Evolutionary conservation across 345 rosid genomes (phyloP).

Genomic region (Eucalyptus rudis): DNA sequence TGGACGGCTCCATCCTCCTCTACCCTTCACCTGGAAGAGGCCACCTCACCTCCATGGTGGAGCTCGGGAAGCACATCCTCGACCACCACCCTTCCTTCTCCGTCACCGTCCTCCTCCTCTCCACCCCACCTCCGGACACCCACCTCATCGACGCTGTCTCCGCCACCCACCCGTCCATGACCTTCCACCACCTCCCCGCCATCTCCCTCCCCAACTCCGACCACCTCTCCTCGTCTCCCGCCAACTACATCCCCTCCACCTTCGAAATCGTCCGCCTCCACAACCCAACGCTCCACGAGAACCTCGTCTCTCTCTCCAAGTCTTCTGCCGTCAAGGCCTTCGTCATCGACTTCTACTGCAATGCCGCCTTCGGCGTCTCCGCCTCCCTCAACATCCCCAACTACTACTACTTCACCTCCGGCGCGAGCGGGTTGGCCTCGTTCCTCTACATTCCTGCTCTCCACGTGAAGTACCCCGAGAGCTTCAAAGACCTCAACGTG

Average conservation of each 20-base stretch:
- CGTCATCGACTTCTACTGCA: constrained; percentile 38
- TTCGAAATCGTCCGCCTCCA: constrained; percentile 14
- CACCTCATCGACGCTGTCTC: constrained; percentile 9
- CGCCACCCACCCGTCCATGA: constrained; percentile 13
- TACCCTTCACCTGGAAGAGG: constrained; percentile 13
- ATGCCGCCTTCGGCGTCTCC: constrained; percentile 5
- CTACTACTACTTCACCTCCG: constrained; percentile 27
- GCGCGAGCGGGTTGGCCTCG: constrained; percentile 12
- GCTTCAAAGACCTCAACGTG: constrained; percentile 17
- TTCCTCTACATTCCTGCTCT: constrained; percentile 17
- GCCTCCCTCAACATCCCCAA: constrained; percentile 17
- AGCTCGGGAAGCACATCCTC: constrained; percentile 13
- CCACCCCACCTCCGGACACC: constrained; percentile 22
- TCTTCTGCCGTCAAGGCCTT: constrained; percentile 12
- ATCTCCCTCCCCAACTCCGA: constrained; percentile 2
- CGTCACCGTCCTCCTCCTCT: constrained; percentile 22
- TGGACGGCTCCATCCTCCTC: background rate
- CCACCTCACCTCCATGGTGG: constrained; percentile 13
- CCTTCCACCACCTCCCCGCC: constrained; percentile 25
- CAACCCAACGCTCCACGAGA: constrained; percentile 19
- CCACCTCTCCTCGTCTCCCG: background rate
- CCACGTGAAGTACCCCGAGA: constrained; percentile 5
- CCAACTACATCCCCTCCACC: constrained; percentile 4
- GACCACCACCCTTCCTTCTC: background rate
- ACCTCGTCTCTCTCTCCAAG: constrained; percentile 17